Percentiles rank a stretch among this genome's conserved stretches.
These are phyloP conservation scores for Guillardia theta DNA, from an alignment of 78 protist genomes.

Conservation along the genomic window DNA sequence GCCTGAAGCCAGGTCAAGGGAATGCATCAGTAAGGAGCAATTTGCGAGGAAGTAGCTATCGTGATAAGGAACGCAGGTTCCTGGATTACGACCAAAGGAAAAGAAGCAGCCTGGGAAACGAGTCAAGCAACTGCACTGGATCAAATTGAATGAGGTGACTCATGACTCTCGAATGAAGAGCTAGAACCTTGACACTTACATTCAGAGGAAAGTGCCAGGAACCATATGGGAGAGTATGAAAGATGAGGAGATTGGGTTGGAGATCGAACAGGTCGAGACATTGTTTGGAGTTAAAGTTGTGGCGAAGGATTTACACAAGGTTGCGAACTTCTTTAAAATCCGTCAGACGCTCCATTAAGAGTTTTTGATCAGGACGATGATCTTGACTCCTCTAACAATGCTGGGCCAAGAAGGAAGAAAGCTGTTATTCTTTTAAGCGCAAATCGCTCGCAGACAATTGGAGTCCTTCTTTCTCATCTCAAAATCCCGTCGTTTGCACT, in stretches of 20 bases:
- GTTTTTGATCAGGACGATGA: too few species aligned
- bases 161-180: too few species aligned
- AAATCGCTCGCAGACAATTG: conserved; percentile 33
- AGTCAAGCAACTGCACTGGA: conserved; percentile 26
- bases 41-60: neutral
- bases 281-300: neutral
- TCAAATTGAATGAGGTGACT: neutral
- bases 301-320: too few species aligned
- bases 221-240: neutral
- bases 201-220: neutral
- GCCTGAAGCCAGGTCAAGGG: neutral
- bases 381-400: too few species aligned
- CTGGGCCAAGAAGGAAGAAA: neutral
- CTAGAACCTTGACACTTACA: too few species aligned
- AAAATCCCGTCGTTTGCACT: neutral
- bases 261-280: neutral
- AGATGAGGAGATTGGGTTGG: neutral
- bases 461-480: conserved; percentile 12
- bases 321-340: too few species aligned
- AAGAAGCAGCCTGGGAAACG: neutral
- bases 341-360: too few species aligned
- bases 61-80: neutral
- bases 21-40: neutral
- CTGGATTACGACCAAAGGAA: neutral
- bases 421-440: conserved; percentile 9